Evolutionary conservation across 345 rosid species (phyloP), one percentile per base, ranked within the genome.

Genomic region (Citrus reticulata): DNA sequence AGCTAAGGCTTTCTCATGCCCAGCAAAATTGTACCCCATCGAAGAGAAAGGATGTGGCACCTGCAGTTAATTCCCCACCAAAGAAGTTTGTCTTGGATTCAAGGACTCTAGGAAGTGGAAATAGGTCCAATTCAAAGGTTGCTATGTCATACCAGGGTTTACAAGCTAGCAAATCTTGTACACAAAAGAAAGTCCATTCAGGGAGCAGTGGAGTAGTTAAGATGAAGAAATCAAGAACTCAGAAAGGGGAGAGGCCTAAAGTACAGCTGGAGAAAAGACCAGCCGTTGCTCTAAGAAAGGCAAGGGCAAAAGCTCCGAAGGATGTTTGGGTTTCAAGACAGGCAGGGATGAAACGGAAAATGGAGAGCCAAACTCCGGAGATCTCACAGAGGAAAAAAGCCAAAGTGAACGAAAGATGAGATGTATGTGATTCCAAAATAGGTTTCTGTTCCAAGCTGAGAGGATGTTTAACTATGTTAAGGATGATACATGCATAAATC

Each of bases 231-330:
- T 79, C 85, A 22, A 89, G 77, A 86, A 68, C 68, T 27, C 68
- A 78, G 63, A 85, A 73, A 68, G 79, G 73, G 8, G 85, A 83
- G 17, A 84, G 83, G 40, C 51, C 68, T 24, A 91, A 86, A 79
- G 82, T 85, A 57, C 80, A 86, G 6, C 40, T 5, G 62, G 83
- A 78, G 63, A 97, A 94, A 81, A 89, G 98, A 77, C 97, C 97
- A 27, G 78, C 97, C 11, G 99, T 97, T 78, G 95, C 95, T 2
- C 90, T 91, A 39, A 90, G 99, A 83, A 97, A 91, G 84, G 90
- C 87, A 6, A 94, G 85, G 81, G 90, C 85, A 13, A 88, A 76
- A 0, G 84, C 72, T 2, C 77, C 74, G 30, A 81, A 80, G 72
- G 85, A 87, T 6, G 89, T 82, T 19, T 89, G 86, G 68, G 83